These are phyloP conservation scores for Hypoxylon trugodes DNA, from an alignment of 495 filamentous ascomycete species.

Conservation along the genomic window DNA sequence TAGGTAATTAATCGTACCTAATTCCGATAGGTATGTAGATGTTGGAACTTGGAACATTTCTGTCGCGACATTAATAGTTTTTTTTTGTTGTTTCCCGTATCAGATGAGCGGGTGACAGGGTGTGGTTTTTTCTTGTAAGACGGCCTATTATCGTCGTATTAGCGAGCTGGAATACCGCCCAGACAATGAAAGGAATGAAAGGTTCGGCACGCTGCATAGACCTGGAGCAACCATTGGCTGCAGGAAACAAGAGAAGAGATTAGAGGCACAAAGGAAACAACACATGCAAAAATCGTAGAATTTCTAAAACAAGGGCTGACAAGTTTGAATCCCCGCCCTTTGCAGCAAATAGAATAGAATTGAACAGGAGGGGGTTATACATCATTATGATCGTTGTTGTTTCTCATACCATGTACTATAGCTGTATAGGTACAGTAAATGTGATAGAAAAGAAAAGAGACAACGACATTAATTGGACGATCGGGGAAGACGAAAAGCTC, in stretches of 20 bases:
- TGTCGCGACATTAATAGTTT: background rate
- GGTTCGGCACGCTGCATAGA: conserved; percentile 36
- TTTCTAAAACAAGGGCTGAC: conserved; percentile 37
- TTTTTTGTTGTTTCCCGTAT: conserved; percentile 15
- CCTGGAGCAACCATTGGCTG: conserved; percentile 23
- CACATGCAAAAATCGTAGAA: conserved; percentile 14
- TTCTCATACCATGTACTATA: too few relatives aligned
- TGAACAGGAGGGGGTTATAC: conserved; percentile 15
- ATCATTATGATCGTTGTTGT: too few relatives aligned
- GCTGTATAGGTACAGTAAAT: too few relatives aligned
- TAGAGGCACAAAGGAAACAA: conserved; percentile 25
- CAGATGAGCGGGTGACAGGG: conserved; percentile 4
- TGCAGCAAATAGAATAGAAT: conserved; percentile 31
- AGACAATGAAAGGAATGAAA: conserved; percentile 30
- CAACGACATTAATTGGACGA: too few relatives aligned
- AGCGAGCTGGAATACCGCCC: conserved; percentile 16
- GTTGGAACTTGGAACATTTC: conserved; percentile 7
- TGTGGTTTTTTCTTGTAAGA: conserved; percentile 11
- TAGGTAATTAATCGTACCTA: background rate
- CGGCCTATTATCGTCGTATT: conserved; percentile 29
- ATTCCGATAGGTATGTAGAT: conserved; percentile 5
- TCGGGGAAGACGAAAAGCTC: too few relatives aligned
- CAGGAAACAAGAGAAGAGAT: conserved; percentile 3
- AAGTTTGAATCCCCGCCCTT: conserved; percentile 23
- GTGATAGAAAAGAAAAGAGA: too few relatives aligned